A percentile compares a stretch with the other conserved stretches of the same genome.
phyloP scores from a whole-genome alignment of 768 basidiomycete species.

The Lanmaoa rubissima region DNA sequence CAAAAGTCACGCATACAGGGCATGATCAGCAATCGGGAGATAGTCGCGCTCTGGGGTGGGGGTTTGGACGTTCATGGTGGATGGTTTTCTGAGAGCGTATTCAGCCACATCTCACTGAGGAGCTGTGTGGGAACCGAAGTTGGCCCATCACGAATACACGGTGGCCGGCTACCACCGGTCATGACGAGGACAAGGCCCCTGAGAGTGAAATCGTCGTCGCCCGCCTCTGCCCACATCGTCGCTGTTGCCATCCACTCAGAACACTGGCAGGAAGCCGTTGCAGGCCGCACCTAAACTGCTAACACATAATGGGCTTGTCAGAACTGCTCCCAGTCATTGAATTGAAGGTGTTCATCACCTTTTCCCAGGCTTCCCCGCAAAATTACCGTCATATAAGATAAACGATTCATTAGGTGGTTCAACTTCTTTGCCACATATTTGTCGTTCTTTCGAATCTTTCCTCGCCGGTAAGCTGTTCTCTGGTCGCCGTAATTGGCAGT shows the following conservation, averaged over 20 bases:
- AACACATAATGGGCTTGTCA: neutral
- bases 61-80: constrained; percentile 48
- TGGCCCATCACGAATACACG: constrained; percentile 5
- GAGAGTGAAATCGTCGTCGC: neutral
- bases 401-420: too few relatives aligned
- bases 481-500: too few relatives aligned
- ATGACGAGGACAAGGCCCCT: neutral
- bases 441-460: too few relatives aligned
- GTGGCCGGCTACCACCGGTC: neutral
- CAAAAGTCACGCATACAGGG: constrained; percentile 49
- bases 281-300: neutral
- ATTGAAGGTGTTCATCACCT: neutral
- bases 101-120: neutral
- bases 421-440: too few relatives aligned
- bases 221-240: neutral
- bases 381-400: neutral
- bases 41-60: constrained; percentile 63
- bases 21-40: constrained; percentile 76
- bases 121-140: constrained; percentile 5
- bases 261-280: neutral
- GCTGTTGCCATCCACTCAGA: neutral
- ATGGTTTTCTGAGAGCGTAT: neutral
- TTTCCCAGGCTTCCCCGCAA: constrained; percentile 3
- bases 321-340: neutral
- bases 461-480: too few relatives aligned